Conservation (phyloP, 2,329 filamentous ascomycete species). For the Scytalidium lignicola region DNA sequence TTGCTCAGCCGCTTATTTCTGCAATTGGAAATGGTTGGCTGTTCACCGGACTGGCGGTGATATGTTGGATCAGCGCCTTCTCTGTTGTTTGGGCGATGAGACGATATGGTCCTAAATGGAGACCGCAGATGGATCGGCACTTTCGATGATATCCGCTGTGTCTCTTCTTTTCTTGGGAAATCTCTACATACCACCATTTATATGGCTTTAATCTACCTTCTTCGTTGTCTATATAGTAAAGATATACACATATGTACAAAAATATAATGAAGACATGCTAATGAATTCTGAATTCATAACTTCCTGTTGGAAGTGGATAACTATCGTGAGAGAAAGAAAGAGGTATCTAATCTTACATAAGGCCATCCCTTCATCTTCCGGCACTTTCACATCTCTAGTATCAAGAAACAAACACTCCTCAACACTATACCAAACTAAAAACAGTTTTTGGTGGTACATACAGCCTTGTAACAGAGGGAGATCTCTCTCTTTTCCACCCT, state of each 20-base stretch:
- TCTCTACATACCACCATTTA: too few species aligned
- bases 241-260: neutral
- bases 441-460: too few species aligned
- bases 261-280: neutral
- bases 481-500: too few species aligned
- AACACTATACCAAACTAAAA: too few species aligned
- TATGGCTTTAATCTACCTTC: too few species aligned
- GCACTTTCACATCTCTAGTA: too few species aligned
- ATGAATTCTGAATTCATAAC: neutral
- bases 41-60: slow-evolving; percentile 55
- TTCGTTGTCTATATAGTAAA: neutral
- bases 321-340: neutral
- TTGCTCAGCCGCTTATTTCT: slow-evolving; percentile 63
- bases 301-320: neutral
- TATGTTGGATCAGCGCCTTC: slow-evolving; percentile 40
- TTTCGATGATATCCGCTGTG: neutral
- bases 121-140: slow-evolving; percentile 52
- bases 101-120: slow-evolving; percentile 58
- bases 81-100: slow-evolving; percentile 55
- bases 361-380: neutral
- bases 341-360: neutral
- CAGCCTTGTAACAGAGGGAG: too few species aligned
- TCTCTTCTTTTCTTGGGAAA: too few species aligned
- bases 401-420: too few species aligned
- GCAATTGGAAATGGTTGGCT: slow-evolving; percentile 71